A percentile compares a stretch with the other conserved stretches of the same genome.
phyloP scores from a whole-genome alignment of 176 grass and related monocot species.

The Zoysia japonica region DNA sequence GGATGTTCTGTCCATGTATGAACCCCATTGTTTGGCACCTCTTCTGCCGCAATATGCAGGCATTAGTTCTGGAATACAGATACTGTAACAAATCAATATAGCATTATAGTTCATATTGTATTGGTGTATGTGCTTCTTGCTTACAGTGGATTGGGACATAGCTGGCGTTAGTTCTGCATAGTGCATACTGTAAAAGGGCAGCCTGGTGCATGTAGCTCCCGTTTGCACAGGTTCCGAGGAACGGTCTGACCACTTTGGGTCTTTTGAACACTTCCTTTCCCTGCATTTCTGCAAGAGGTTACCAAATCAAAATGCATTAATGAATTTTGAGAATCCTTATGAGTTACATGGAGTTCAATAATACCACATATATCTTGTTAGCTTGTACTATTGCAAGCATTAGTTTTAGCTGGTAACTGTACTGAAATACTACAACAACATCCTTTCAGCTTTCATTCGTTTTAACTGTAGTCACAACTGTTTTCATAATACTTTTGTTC shows the following conservation, averaged over 20 bases:
- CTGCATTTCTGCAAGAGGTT: no score
- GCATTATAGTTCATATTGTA: not conserved
- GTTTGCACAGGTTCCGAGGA: no score
- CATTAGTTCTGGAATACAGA: not conserved
- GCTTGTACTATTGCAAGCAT: not conserved
- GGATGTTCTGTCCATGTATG: not conserved
- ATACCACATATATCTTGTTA: not conserved
- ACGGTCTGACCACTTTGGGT: no score
- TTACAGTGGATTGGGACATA: constrained; percentile 6
- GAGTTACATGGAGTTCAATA: not conserved
- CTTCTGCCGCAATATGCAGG: not conserved
- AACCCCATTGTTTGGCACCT: not conserved
- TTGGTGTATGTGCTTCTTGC: constrained; percentile 1
- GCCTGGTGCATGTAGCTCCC: no score
- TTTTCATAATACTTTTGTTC: constrained; percentile 1
- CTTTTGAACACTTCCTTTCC: no score
- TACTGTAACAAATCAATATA: not conserved
- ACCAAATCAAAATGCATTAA: not conserved
- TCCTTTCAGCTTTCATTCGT: not conserved
- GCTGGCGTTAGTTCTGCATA: constrained; percentile 11
- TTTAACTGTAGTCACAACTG: not conserved
- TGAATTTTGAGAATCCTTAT: not conserved
- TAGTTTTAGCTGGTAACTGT: not conserved
- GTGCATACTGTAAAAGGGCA: not conserved
- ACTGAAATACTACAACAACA: constrained; percentile 2